These are phyloP conservation scores for Podila epicladia DNA, from an alignment of 192 early-diverging fungal genomes.

Conservation along the genomic window DNA sequence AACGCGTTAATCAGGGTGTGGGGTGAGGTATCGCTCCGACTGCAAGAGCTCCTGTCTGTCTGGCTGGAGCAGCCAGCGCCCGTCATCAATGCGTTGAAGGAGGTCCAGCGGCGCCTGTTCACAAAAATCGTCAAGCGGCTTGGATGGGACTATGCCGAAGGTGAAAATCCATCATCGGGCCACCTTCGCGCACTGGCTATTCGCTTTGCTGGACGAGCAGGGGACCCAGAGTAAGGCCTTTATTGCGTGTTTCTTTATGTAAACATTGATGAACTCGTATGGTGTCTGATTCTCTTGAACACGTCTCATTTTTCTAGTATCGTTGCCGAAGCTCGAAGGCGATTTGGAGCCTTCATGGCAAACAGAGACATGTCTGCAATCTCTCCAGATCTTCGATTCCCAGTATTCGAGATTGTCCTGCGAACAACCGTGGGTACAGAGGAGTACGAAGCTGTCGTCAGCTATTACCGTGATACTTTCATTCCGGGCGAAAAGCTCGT, in stretches of 20 bases:
- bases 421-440: slow-evolving; percentile 52
- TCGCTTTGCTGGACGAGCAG: slow-evolving; percentile 66
- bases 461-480: slow-evolving; percentile 57
- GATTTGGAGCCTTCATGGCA: slow-evolving; percentile 74
- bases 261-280: slow-evolving; percentile 16
- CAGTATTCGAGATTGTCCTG: slow-evolving; percentile 74
- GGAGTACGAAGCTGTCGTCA: slow-evolving; percentile 56
- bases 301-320: slow-evolving; percentile 51
- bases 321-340: slow-evolving; percentile 72
- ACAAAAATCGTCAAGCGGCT: slow-evolving; percentile 63
- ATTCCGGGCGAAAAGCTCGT: slow-evolving; percentile 65
- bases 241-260: too few species aligned
- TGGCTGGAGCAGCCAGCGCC: slow-evolving; percentile 66
- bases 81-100: slow-evolving; percentile 66
- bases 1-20: slow-evolving; percentile 52
- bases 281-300: not conserved
- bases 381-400: slow-evolving; percentile 68
- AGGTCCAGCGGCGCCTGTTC: slow-evolving; percentile 64
- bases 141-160: slow-evolving; percentile 63
- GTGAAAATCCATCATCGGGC: slow-evolving; percentile 65
- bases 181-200: slow-evolving; percentile 76
- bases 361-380: slow-evolving; percentile 60
- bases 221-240: slow-evolving; percentile 57
- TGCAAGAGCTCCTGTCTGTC: slow-evolving; percentile 65
- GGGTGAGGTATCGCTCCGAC: slow-evolving; percentile 67